Evolutionary conservation across 1,139 yeast genomes (phyloP), one percentile per base, ranked within the genome.

Genomic region (Tardiomyces depauwii): DNA sequence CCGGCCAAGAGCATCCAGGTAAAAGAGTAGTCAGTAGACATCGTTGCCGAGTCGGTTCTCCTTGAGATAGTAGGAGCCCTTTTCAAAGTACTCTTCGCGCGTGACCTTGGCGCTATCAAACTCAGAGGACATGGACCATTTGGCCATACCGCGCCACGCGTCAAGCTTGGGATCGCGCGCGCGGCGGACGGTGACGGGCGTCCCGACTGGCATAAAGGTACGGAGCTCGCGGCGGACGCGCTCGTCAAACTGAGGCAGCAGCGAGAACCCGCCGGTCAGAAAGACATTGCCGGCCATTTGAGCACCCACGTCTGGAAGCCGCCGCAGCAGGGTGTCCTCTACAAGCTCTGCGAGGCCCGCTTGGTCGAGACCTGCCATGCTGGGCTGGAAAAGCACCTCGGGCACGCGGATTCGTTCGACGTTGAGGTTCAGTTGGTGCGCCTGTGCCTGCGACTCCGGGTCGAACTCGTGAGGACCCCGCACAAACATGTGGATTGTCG

Each of bases 111-210:
- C 68, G 1, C 65, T 56, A 41, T 70, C 60, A 39, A 77, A 72
- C 19, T 75, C 78, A 2, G 55, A 62, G 27, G 73, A 66, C 2
- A 61, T 58, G 2, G 93, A 72, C 85, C 95, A 85, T 55, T 76
- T 75, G 19, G 86, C 80, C 95, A 93, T 89, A 19, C 98, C 98
- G 54, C 73, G 79, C 98, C 98, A 93, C 1, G 96, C 78, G 63
- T 91, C 98, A 41, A 75, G 60, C 2, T 77, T 56, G 2, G 95
- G 88, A 58, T 86, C 79, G 5, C 63, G 53, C 0, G 96, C 95
- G 14, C 66, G 62, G 45, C 82, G 68, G 0, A 89, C 84, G 12
- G 71, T 67, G 40, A 89, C 64, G 1, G 78, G 74, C 0, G 83
- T 69, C 1, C 78, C 84, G 1, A 73, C 74, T 0, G 98, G 97